Base-by-base conservation (phyloP, 345 rosid genomes). In the Syzygium aromaticum region DNA sequence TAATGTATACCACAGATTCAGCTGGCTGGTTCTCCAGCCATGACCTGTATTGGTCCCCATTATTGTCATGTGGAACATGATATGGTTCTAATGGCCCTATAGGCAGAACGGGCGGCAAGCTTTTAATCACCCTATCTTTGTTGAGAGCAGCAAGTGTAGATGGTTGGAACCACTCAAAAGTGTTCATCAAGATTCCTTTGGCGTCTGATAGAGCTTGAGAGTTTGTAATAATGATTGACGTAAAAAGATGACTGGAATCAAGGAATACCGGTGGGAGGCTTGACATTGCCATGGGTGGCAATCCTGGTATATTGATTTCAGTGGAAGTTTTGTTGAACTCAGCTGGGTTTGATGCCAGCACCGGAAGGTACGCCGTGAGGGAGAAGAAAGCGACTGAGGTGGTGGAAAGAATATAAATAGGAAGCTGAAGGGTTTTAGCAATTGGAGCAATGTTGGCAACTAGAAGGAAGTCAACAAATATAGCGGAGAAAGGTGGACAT, bases 21-120 rank as follows among this genome's bases (percentile, higher is more conserved):
- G 52, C 85, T 16, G 85, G 88, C 87, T 93, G 92, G 22, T 61
- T 73, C n/a, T 92, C 91, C 3, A 91, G 91, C 95, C 95, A 92
- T 19, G 61, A 56, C 80, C 84, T 13, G 54, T 15, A n/a, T 21
- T 23, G 52, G 25, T 38, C 87, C 12, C 56, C 53, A 16, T n/a
- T 43, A 38, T 78, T 77, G 22, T 23, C 51, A 38, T 78, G 84
- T 80, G 89, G 90, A 9, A 77, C 67, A 10, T 88, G 91, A 17
- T 57, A 64, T 3, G 92, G 90, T 1, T 25, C 30, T 25, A 92
- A 61, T 51, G 93, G 93, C 77, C 92, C 93, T 5, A 92, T 33
- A 3, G 91, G 21, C n/a, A 87, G 85, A 15, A 91, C 3, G 2
- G 88, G 88, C 2, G 91, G 93, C 51, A 90, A 40, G 40, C 84